Percentiles rank a stretch among this genome's conserved stretches.
Evolutionary conservation across 768 basidiomycete species (phyloP).

Genomic region (Termitomyces sp.): DNA sequence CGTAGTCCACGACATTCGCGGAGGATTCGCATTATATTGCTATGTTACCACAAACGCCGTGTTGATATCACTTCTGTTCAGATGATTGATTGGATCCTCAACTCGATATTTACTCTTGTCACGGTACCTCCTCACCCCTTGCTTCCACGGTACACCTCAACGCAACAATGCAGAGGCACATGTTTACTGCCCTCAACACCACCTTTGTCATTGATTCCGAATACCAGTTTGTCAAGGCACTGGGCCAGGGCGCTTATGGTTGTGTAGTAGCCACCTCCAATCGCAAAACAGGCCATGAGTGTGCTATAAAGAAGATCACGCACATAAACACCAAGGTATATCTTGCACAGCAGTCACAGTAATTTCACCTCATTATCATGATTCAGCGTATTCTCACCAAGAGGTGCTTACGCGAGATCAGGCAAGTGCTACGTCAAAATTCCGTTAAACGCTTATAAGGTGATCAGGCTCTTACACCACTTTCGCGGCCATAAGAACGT

Average conservation of each 20-base stretch:
- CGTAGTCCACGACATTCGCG: slow-evolving; percentile 2
- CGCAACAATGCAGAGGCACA: slow-evolving; percentile 59
- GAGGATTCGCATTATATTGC: neutral
- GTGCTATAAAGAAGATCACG: slow-evolving; percentile 95
- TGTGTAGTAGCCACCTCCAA: slow-evolving; percentile 86
- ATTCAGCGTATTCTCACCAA: slow-evolving; percentile 89
- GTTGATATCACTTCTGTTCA: slow-evolving; percentile 2
- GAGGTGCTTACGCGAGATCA: slow-evolving; percentile 92
- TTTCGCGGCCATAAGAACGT: slow-evolving; percentile 99
- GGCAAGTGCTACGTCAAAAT: slow-evolving; percentile 36
- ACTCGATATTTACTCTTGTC: neutral
- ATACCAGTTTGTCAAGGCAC: slow-evolving; percentile 94
- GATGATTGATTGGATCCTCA: slow-evolving; percentile 1
- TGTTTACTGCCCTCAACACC: slow-evolving; percentile 79
- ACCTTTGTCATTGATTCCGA: slow-evolving; percentile 84
- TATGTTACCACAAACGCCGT: neutral
- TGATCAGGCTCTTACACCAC: slow-evolving; percentile 80
- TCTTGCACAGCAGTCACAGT: neutral
- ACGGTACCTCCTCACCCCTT: neutral
- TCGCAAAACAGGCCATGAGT: slow-evolving; percentile 77
- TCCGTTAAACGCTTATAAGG: neutral
- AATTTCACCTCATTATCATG: neutral
- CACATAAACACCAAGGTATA: slow-evolving; percentile 84
- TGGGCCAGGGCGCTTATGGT: slow-evolving; percentile 94
- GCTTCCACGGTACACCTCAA: neutral